Evolutionary conservation across 2,329 filamentous ascomycete species (phyloP).

Genomic region (Akanthomyces dipterigenus): DNA sequence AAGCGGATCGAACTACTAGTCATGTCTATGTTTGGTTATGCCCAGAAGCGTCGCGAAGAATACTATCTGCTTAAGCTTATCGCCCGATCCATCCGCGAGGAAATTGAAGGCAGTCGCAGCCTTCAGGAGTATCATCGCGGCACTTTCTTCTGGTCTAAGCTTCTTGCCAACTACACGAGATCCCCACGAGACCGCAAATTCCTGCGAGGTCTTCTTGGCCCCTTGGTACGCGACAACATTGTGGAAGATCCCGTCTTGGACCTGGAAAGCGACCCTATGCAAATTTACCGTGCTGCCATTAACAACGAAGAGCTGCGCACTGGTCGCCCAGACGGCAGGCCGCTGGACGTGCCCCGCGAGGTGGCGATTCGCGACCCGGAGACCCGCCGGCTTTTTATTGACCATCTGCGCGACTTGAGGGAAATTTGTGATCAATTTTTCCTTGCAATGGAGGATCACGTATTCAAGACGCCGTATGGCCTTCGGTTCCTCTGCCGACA

Average conservation of each 20-base stretch:
- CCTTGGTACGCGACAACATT: slow-evolving; percentile 83
- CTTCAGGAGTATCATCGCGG: slow-evolving; percentile 83
- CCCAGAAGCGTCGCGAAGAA: slow-evolving; percentile 92
- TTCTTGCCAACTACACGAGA: slow-evolving; percentile 80
- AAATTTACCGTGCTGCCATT: slow-evolving; percentile 92
- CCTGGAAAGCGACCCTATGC: slow-evolving; percentile 92
- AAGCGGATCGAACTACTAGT: slow-evolving; percentile 89
- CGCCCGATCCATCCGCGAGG: slow-evolving; percentile 73
- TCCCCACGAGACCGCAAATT: slow-evolving; percentile 91
- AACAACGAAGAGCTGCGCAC: slow-evolving; percentile 96
- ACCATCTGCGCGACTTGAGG: slow-evolving; percentile 85
- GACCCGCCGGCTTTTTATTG: slow-evolving; percentile 86
- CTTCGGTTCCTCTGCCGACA: slow-evolving; percentile 83
- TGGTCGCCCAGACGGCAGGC: slow-evolving; percentile 72
- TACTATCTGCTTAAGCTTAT: slow-evolving; percentile 93
- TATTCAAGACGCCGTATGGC: slow-evolving; percentile 88
- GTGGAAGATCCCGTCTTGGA: slow-evolving; percentile 87
- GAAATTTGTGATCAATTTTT: slow-evolving; percentile 94
- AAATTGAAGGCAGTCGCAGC: slow-evolving; percentile 65
- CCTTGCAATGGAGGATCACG: slow-evolving; percentile 67
- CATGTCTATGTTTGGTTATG: slow-evolving; percentile 95
- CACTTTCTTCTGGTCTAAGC: slow-evolving; percentile 87
- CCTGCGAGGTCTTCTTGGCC: slow-evolving; percentile 76
- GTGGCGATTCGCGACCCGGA: slow-evolving; percentile 94
- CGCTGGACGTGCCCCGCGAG: slow-evolving; percentile 80